phyloP scores from a whole-genome alignment of 257 asterid genomes.

The Galeopsis tetrahit region DNA sequence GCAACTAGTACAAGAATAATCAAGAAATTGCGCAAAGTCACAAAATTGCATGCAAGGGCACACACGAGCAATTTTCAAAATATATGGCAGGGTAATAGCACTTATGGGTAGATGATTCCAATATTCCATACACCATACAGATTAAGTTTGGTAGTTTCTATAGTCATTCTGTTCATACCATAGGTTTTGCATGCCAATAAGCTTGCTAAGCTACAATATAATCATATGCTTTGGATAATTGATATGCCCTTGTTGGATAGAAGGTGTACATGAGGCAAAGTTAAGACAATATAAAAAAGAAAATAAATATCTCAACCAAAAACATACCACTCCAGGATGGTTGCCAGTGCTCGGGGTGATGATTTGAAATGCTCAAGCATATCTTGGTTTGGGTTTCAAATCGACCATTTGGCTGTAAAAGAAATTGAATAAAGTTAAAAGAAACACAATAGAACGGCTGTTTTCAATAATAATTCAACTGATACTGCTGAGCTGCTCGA shows the following conservation, averaged over 20 bases:
- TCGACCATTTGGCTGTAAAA: slow-evolving; percentile 90
- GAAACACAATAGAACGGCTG: neutral
- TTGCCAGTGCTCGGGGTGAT: slow-evolving; percentile 99
- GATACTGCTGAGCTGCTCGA: slow-evolving; percentile 18
- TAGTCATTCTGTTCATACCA: neutral
- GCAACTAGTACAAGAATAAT: neutral
- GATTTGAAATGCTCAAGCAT: slow-evolving; percentile 96
- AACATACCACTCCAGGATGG: slow-evolving; percentile 95
- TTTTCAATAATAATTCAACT: slow-evolving; percentile 9
- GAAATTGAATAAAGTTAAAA: neutral
- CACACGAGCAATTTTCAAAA: neutral
- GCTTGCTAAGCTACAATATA: slow-evolving; percentile 12
- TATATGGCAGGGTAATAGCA: neutral
- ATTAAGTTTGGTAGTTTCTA: slow-evolving; percentile 9
- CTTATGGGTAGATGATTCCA: neutral
- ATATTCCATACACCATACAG: neutral
- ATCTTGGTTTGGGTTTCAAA: slow-evolving; percentile 96
- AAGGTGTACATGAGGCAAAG: neutral
- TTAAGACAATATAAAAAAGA: neutral
- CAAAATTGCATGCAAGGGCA: neutral
- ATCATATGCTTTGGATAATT: slow-evolving; percentile 6
- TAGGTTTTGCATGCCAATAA: neutral
- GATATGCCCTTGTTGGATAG: neutral
- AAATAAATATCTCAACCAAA: slow-evolving; percentile 22
- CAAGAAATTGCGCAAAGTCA: neutral